Evolutionary conservation across 2,329 filamentous ascomycete genomes (phyloP), one percentile per base, ranked within the genome.

Genomic region (Graphium sp.): DNA sequence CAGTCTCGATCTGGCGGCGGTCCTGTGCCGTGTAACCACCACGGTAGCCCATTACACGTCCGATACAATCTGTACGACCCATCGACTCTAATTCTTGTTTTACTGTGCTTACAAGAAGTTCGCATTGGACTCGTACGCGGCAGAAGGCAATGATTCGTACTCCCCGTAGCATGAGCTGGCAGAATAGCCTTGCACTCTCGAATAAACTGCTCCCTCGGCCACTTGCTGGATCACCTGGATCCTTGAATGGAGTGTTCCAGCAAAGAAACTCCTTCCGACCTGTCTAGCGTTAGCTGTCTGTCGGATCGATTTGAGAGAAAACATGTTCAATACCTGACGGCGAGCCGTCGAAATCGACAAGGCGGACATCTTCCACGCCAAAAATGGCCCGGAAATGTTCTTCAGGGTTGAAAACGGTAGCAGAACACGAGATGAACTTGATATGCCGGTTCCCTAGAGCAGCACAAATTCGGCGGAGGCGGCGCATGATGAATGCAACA

Each of bases 241-340:
- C 87, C 47, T 84, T 91, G 50, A 73, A 93, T 0, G 89, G 89
- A 0, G 87, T 94, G 41, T 98, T 95, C 89, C 89, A 98, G 49
- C 85, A 95, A 6, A 98, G 46, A 33, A 95, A 95, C 43, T 95
- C 87, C 46, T 95, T 95, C 14, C 83, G 66, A 0, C 87, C 83
- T 38, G 22, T 12, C 10, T 22, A 4, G 9, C 20, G 9, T 9
- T 9, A 22, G 20, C 9, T 22, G 9, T 22, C 9, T 9, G 20
- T 22, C 20, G 9, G 18, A 6, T 16, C 9, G 11, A 6, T 13
- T 17, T 8, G n/a, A n/a, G n/a, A n/a, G n/a, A n/a, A n/a, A n/a
- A n/a, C n/a, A n/a, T 13, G 13, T 22, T 4, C 22, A 24, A 8
- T 32, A 34, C 36, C 53, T 5, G 83, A 83, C 0, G 89, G 89